Evolutionary conservation across 306 rosid species (phyloP).

Genomic region (Parietaria judaica): DNA sequence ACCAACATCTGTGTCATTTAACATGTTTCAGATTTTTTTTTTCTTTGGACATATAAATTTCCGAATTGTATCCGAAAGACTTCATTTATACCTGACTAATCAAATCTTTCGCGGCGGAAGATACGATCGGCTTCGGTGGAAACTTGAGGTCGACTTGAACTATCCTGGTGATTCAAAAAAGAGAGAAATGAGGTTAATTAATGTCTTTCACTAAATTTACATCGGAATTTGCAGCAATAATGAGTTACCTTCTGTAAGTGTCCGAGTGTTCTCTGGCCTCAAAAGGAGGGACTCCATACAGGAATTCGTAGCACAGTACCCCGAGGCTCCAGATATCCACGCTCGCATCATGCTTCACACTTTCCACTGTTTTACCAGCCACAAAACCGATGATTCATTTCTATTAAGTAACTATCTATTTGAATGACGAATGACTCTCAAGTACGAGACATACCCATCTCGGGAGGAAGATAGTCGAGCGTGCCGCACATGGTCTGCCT

Average conservation of each 20-base stretch:
- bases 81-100: slow-evolving; percentile 60
- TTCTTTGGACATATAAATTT: background rate
- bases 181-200: too few species aligned
- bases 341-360: slow-evolving; percentile 92
- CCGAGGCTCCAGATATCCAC: slow-evolving; percentile 99
- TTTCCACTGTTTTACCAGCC: slow-evolving; percentile 60
- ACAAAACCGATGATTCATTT: background rate
- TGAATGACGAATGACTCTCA: background rate
- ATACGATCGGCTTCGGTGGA: slow-evolving; percentile 84
- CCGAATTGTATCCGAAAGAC: background rate
- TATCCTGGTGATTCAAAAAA: slow-evolving; percentile 44
- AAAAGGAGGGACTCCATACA: slow-evolving; percentile 93
- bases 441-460: slow-evolving; percentile 66
- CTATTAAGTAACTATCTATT: background rate
- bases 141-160: slow-evolving; percentile 94
- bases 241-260: slow-evolving; percentile 76
- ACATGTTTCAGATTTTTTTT: too few species aligned
- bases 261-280: slow-evolving; percentile 99
- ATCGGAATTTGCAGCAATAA: too few species aligned
- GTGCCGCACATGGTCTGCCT: slow-evolving; percentile 99
- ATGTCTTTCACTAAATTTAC: too few species aligned
- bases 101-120: slow-evolving; percentile 88
- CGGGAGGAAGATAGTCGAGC: slow-evolving; percentile 96
- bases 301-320: slow-evolving; percentile 91
- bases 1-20: slow-evolving; percentile 64